Percentiles rank a stretch among this genome's conserved stretches.
phyloP scores from a whole-genome alignment of 352 stramenopile species.

The Globisporangium acanthophoron region DNA sequence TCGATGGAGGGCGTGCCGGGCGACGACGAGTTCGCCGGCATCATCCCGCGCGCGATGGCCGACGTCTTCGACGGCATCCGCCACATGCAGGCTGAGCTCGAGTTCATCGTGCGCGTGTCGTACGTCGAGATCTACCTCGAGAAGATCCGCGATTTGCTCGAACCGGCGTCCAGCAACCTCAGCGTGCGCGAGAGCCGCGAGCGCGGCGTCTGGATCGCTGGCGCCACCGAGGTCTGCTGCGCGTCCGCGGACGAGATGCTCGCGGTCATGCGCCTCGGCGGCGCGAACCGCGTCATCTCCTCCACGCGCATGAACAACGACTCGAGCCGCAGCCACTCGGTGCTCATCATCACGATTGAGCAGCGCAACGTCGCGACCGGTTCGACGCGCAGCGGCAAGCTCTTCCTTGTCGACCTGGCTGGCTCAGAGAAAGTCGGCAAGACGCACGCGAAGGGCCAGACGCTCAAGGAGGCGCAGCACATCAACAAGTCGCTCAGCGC shows the following conservation, averaged over 20 bases:
- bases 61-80: conserved; percentile 68
- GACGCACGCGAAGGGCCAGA: conserved; percentile 88
- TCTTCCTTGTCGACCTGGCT: conserved; percentile 84
- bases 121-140: conserved; percentile 99
- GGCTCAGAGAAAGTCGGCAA: conserved; percentile 76
- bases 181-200: conserved; percentile 55
- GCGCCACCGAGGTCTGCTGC: conserved; percentile 57
- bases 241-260: conserved; percentile 59
- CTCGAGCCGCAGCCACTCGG: conserved; percentile 90
- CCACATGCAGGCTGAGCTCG: conserved; percentile 61
- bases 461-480: conserved; percentile 79
- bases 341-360: conserved; percentile 97
- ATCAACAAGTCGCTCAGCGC: conserved; percentile 92
- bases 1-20: conserved; percentile 84
- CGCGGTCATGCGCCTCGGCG: conserved; percentile 86
- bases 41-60: conserved; percentile 72
- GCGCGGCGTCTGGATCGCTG: conserved; percentile 58
- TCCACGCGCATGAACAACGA: conserved; percentile 91
- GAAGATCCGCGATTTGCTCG: conserved; percentile 95
- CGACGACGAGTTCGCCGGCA: conserved; percentile 55
- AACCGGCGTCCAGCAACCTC: conserved; percentile 48
- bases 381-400: conserved; percentile 86
- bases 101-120: conserved; percentile 95
- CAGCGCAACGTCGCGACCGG: conserved; percentile 59
- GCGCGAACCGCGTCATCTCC: conserved; percentile 88